phyloP scores from a whole-genome alignment of 192 early-diverging fungal species.

The Coemansia nantahalensis region DNA sequence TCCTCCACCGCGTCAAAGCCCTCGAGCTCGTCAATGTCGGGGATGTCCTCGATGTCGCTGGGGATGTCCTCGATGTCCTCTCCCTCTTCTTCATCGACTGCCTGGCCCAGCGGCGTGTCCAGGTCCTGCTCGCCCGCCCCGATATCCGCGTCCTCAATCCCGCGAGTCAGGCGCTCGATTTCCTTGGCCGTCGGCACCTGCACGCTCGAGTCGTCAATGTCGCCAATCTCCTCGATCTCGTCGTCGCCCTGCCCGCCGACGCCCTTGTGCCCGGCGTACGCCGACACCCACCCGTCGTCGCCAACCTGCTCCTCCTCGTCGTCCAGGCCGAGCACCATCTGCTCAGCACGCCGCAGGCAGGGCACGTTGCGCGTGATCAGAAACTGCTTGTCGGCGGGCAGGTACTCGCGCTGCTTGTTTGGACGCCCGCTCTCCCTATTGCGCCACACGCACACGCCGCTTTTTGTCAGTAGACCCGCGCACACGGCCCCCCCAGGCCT shows the following conservation, averaged over 20 bases:
- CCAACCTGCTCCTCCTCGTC: slow-evolving; percentile 60
- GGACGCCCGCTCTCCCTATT: slow-evolving; percentile 60
- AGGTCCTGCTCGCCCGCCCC: slow-evolving; percentile 40
- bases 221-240: slow-evolving; percentile 60
- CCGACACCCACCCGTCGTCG: slow-evolving; percentile 83
- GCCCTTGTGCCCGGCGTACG: slow-evolving; percentile 62
- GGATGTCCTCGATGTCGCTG: slow-evolving; percentile 82
- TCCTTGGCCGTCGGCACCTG: slow-evolving; percentile 49
- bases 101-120: slow-evolving; percentile 48
- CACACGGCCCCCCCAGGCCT: too few species aligned
- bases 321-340: slow-evolving; percentile 41
- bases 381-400: slow-evolving; percentile 87
- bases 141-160: slow-evolving; percentile 63
- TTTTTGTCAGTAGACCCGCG: not conserved
- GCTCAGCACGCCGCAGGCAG: slow-evolving; percentile 75
- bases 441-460: not conserved
- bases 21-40: slow-evolving; percentile 77
- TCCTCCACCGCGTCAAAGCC: slow-evolving; percentile 73
- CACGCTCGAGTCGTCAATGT: slow-evolving; percentile 31
- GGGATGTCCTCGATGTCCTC: slow-evolving; percentile 73
- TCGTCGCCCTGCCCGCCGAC: slow-evolving; percentile 41
- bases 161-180: slow-evolving; percentile 60
- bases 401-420: slow-evolving; percentile 79
- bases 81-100: slow-evolving; percentile 46
- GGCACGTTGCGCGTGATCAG: slow-evolving; percentile 95